Evolutionary conservation across 305 asterid species (phyloP).

Genomic region (Rubia balearica): DNA sequence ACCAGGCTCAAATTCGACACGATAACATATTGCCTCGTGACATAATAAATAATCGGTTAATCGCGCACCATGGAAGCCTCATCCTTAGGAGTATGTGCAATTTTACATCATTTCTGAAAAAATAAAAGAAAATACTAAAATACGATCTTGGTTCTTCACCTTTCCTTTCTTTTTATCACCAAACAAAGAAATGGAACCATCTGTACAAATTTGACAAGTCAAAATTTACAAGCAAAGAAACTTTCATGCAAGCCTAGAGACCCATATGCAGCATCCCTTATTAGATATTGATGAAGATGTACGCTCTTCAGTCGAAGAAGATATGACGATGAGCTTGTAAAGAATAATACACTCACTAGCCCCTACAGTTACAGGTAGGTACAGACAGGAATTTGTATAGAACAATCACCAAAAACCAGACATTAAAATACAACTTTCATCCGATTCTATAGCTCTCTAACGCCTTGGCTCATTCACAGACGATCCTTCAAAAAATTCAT

Average conservation of each 20-base stretch:
- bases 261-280: background rate
- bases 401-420: background rate
- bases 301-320: background rate
- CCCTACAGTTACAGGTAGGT: background rate
- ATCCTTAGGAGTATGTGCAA: background rate
- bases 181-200: background rate
- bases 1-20: no score
- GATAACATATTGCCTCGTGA: no score
- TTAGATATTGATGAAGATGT: background rate
- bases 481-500: constrained; percentile 93
- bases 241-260: background rate
- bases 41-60: no score
- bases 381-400: background rate
- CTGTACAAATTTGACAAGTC: background rate
- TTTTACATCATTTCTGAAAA: background rate
- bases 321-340: background rate
- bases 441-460: constrained; percentile 19
- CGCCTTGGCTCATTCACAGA: constrained; percentile 73
- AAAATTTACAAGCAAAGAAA: background rate
- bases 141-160: background rate
- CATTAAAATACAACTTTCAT: background rate
- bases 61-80: no score
- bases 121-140: background rate
- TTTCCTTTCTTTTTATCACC: background rate
- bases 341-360: background rate